Conservation (phyloP, 495 filamentous ascomycete species). For the Halenospora varia region DNA sequence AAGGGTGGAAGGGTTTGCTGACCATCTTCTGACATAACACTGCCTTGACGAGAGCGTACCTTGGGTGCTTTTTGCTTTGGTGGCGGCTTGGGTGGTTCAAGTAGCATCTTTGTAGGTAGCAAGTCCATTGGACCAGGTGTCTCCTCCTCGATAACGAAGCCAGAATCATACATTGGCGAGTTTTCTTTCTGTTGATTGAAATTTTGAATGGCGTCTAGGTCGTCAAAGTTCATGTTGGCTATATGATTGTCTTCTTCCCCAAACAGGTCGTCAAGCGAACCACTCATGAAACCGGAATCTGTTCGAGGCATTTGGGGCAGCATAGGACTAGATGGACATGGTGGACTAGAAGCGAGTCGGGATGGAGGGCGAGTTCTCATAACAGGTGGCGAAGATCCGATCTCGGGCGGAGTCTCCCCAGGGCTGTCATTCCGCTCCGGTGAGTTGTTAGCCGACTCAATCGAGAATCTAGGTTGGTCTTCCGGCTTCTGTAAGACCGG, state of each 20-base stretch:
- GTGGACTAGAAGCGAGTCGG: slow-evolving; percentile 45
- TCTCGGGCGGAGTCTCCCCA: slow-evolving; percentile 53
- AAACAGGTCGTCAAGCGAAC: slow-evolving; percentile 49
- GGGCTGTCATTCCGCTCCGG: slow-evolving; percentile 52
- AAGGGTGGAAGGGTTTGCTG: slow-evolving; percentile 18
- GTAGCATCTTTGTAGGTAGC: slow-evolving; percentile 24
- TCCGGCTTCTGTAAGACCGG: slow-evolving; percentile 15
- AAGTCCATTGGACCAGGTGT: slow-evolving; percentile 28
- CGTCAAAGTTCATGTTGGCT: slow-evolving; percentile 16
- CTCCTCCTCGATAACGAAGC: slow-evolving; percentile 17
- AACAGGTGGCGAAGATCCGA: slow-evolving; percentile 78
- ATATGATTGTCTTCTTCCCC: slow-evolving; percentile 34
- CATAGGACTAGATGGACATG: slow-evolving; percentile 64
- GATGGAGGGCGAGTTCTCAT: slow-evolving; percentile 41
- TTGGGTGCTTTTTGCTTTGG: background rate
- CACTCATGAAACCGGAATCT: slow-evolving; percentile 83
- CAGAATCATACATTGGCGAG: slow-evolving; percentile 1
- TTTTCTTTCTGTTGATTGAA: slow-evolving; percentile 3
- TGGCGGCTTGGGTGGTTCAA: background rate
- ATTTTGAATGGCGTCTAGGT: slow-evolving; percentile 9
- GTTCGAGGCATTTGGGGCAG: slow-evolving; percentile 53
- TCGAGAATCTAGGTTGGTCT: slow-evolving; percentile 21
- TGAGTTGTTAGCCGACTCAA: slow-evolving; percentile 45
- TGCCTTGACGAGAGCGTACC: slow-evolving; percentile 11
- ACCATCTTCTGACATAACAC: slow-evolving; percentile 25